These are phyloP conservation scores for Candida incommunis DNA, from an alignment of 805 yeast species.

Conservation along the genomic window DNA sequence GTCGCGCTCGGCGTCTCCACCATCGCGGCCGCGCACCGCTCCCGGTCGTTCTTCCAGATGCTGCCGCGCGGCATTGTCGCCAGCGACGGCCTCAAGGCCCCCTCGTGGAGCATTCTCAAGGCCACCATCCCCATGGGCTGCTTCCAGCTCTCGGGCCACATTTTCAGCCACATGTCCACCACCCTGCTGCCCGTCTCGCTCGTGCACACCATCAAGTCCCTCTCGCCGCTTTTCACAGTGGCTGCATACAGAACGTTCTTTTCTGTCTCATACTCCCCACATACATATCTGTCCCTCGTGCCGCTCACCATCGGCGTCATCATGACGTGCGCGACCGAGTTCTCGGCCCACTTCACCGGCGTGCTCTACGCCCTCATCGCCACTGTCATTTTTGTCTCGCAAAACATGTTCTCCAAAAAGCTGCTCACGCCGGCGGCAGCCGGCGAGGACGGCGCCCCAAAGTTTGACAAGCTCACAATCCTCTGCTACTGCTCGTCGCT, in stretches of 20 bases:
- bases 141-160: constrained; percentile 86
- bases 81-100: constrained; percentile 10
- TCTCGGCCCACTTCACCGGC: constrained; percentile 41
- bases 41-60: constrained; percentile 18
- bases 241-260: constrained; percentile 55
- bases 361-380: constrained; percentile 54
- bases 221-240: constrained; percentile 83
- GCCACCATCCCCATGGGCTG: constrained; percentile 83
- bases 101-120: constrained; percentile 15
- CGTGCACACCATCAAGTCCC: constrained; percentile 87
- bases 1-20: constrained; percentile 41
- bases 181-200: constrained; percentile 83
- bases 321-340: constrained; percentile 35
- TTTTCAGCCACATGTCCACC: constrained; percentile 86
- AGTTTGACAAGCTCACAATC: constrained; percentile 71
- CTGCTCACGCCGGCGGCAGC: constrained; percentile 39
- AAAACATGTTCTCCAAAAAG: constrained; percentile 76
- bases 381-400: constrained; percentile 65
- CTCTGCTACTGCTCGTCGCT: constrained; percentile 63
- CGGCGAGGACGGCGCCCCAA: constrained; percentile 12
- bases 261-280: constrained; percentile 37
- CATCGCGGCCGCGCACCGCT: constrained; percentile 23
- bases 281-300: constrained; percentile 64
- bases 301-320: constrained; percentile 81
- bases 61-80: constrained; percentile 23